These are phyloP conservation scores for Hirsutella thompsonii DNA, from an alignment of 2,329 filamentous ascomycete genomes.

Conservation along the genomic window DNA sequence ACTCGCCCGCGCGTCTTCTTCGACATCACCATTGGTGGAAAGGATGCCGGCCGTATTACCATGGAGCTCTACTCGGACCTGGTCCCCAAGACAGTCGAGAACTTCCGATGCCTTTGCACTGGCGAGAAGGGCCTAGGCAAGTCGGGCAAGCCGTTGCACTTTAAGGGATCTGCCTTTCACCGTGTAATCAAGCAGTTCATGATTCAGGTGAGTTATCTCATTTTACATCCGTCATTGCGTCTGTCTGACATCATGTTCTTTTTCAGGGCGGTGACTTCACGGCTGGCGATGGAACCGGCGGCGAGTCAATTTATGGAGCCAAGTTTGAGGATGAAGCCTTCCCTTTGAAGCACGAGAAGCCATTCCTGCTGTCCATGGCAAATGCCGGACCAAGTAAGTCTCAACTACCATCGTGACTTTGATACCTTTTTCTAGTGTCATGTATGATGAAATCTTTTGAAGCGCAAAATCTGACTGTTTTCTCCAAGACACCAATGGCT, in stretches of 20 bases:
- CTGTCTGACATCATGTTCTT: background rate
- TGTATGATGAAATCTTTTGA: background rate
- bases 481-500: conserved; percentile 71
- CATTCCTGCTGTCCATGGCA: conserved; percentile 93
- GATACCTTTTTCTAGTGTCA: background rate
- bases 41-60: conserved; percentile 61
- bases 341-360: conserved; percentile 76
- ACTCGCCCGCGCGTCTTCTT: conserved; percentile 77
- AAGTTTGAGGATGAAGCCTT: conserved; percentile 99
- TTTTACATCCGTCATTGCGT: background rate
- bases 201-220: conserved; percentile 39
- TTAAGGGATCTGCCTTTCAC: conserved; percentile 89
- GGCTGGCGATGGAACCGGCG: conserved; percentile 83
- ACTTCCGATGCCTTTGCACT: conserved; percentile 89
- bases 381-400: conserved; percentile 82
- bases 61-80: conserved; percentile 71
- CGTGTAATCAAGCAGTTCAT: conserved; percentile 98
- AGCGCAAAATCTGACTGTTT: background rate
- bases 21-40: conserved; percentile 72
- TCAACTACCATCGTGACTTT: background rate
- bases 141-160: conserved; percentile 74
- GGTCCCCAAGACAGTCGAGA: conserved; percentile 90
- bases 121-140: conserved; percentile 84
- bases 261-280: conserved; percentile 90
- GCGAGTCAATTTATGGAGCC: conserved; percentile 92